phyloP scores from a whole-genome alignment of 345 rosid genomes.

The Laguncularia racemosa region DNA sequence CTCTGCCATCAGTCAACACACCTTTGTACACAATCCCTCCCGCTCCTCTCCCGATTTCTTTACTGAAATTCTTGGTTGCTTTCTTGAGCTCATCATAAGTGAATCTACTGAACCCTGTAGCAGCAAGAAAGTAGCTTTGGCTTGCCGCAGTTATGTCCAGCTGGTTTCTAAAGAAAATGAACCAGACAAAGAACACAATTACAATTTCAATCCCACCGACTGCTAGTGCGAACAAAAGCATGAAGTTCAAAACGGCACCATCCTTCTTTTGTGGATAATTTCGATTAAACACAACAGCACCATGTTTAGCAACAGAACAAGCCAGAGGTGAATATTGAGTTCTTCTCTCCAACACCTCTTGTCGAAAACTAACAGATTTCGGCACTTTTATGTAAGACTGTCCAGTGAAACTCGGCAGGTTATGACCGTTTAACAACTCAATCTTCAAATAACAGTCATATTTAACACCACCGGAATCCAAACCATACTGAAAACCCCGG shows the following conservation, averaged over 20 bases:
- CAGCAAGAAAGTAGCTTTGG: constrained; percentile 1
- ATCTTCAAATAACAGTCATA: constrained; percentile 4
- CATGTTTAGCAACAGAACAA: background rate
- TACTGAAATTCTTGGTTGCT: too few relatives aligned
- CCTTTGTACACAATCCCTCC: too few relatives aligned
- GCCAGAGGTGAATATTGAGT: background rate
- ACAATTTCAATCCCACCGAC: constrained; percentile 14
- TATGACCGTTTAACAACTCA: constrained; percentile 9
- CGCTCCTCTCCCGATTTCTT: too few relatives aligned
- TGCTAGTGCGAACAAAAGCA: constrained; percentile 17
- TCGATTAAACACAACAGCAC: constrained; percentile 2
- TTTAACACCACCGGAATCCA: background rate
- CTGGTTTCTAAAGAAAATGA: constrained; percentile 4
- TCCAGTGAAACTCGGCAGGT: constrained; percentile 5
- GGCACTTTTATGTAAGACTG: constrained; percentile 3
- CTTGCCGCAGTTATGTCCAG: constrained; percentile 5
- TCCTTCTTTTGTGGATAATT: background rate
- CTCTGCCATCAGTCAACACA: constrained; percentile 7
- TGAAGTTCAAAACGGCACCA: constrained; percentile 8
- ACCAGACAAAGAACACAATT: constrained; percentile 10
- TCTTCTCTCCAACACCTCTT: background rate
- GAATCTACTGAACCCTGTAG: too few relatives aligned
- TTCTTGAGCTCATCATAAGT: too few relatives aligned
- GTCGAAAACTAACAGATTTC: constrained; percentile 1
- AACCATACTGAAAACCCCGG: background rate